Conservation (phyloP, 257 asterid genomes). For the Solanum arcanum region DNA sequence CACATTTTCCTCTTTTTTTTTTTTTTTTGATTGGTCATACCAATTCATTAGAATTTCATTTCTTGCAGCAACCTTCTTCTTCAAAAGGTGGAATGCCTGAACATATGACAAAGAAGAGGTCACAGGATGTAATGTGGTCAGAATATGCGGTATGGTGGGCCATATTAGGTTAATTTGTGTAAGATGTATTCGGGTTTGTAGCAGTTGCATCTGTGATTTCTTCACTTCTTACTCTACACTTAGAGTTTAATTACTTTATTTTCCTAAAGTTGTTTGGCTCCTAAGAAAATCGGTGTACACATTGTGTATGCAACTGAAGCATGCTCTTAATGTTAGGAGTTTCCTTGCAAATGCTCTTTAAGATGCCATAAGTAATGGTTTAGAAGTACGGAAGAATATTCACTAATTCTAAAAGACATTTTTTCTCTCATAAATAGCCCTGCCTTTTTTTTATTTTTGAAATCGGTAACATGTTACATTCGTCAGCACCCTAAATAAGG, state of each 20-base stretch:
- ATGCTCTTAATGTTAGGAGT: background rate
- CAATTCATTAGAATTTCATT: conserved; percentile 10
- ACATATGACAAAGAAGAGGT: conserved; percentile 48
- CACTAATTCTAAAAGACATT: background rate
- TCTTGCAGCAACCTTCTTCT: conserved; percentile 42
- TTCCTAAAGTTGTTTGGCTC: background rate
- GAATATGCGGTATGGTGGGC: conserved; percentile 50
- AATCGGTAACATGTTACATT: too few species aligned
- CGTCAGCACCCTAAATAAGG: too few species aligned
- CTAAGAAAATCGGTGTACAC: background rate
- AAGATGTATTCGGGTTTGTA: background rate
- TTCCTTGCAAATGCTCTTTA: background rate
- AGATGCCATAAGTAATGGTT: background rate
- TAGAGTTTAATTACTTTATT: background rate
- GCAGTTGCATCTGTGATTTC: background rate
- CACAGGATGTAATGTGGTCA: conserved; percentile 47
- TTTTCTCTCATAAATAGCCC: background rate
- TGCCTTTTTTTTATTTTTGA: background rate
- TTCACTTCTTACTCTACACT: background rate
- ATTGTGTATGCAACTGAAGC: background rate
- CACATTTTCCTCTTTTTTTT: background rate
- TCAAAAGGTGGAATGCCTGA: conserved; percentile 68
- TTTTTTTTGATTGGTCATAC: background rate
- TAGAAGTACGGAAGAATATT: background rate
- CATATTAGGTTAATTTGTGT: background rate